Evolutionary conservation across 805 yeast genomes (phyloP), one percentile per base, ranked within the genome.

Genomic region (Zygosaccharomyces siamensis): DNA sequence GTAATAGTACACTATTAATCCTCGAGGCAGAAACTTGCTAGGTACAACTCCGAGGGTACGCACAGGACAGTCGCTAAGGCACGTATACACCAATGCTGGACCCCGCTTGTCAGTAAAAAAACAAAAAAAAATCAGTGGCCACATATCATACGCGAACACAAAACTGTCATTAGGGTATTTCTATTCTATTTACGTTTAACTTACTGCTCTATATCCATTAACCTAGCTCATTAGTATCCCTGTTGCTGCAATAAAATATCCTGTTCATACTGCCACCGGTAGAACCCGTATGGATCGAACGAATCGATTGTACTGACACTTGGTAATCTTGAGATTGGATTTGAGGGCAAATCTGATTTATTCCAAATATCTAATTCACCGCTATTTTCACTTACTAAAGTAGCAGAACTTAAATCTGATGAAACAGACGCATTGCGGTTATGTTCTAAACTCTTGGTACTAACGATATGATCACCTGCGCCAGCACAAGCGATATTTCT

Each of bases 331-430:
- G 44, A 41, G 8, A 41, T 31, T 11, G 44, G 33, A 16, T 18
- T 41, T 16, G 37, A 16, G 16, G 28, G 16, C 11, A 41, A 14
- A 30, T 41, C 44, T 5, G 36, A 31, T 11, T 41, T 41, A 46
- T 41, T 45, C 50, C 50, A 47, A 23, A 47, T 45, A 8, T 45
- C 47, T 8, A 30, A 5, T 6, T 48, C 46, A n/a, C 39, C 41
- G 24, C 44, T 39, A 31, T 31, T 33, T 31, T 39, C 49, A 32
- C 41, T 39, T 10, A 54, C 56, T 37, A 58, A 49, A 5, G 60
- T 57, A 41, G 56, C 51, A 16, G 60, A 47, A 49, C 61, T 58
- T 30, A 53, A 39, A 21, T 53, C 54, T 2, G 63, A 59, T 39
- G 58, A 54, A 10, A 54, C 54, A 26, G 55, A 52, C 27, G 52